Evolutionary conservation across 2,329 filamentous ascomycete genomes (phyloP).

Genomic region (Exophiala alcalophila): DNA sequence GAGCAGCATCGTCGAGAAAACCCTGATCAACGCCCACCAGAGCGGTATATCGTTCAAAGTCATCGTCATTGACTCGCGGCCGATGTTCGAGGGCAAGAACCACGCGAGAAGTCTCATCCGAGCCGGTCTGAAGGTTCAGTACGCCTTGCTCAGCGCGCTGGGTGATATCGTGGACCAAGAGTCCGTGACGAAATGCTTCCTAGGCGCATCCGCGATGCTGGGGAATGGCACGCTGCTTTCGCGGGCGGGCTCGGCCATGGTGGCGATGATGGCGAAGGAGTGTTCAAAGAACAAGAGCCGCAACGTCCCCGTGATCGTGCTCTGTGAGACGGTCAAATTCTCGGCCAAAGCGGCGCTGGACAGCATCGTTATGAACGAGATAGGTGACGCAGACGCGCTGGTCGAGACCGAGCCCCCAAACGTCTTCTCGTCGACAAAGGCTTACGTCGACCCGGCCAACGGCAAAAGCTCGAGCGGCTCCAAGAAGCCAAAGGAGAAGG

Average conservation of each 20-base stretch:
- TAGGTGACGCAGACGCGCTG: conserved; percentile 71
- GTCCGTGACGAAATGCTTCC: conserved; percentile 65
- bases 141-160: conserved; percentile 75
- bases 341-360: conserved; percentile 85
- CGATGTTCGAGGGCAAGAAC: conserved; percentile 66
- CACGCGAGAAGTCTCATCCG: conserved; percentile 69
- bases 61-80: conserved; percentile 75
- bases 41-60: conserved; percentile 76
- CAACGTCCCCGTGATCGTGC: conserved; percentile 77
- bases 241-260: conserved; percentile 77
- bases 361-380: conserved; percentile 91
- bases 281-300: conserved; percentile 43
- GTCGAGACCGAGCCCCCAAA: conserved; percentile 31
- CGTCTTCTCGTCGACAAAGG: conserved; percentile 25
- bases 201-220: conserved; percentile 92
- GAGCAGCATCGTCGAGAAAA: conserved; percentile 79
- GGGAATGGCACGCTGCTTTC: conserved; percentile 90
- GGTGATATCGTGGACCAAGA: conserved; percentile 65
- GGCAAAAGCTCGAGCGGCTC: conserved; percentile 13
- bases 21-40: conserved; percentile 65
- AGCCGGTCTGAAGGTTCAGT: conserved; percentile 72
- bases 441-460: conserved; percentile 22
- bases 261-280: conserved; percentile 78
- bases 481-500: conserved; percentile 35
- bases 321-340: conserved; percentile 95